Percentiles rank a stretch among this genome's conserved stretches.
Evolutionary conservation across 2,329 filamentous ascomycete species (phyloP).

Genomic region (Blastomyces percursus): DNA sequence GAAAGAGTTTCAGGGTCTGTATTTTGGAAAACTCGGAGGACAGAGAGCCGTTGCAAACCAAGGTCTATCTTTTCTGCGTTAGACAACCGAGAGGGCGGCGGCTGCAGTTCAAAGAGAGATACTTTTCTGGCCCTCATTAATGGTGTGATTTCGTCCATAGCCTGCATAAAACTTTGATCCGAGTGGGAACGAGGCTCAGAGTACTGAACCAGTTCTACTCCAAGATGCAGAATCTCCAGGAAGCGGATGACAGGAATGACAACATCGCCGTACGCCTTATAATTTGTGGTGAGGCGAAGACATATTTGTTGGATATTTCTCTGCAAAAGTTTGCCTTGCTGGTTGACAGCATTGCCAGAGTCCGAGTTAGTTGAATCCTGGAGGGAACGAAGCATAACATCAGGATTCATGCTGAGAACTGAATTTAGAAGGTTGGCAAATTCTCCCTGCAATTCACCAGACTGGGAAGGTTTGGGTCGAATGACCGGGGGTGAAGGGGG

Average conservation of each 20-base stretch:
- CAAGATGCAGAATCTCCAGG: constrained; percentile 65
- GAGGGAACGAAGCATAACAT: constrained; percentile 20
- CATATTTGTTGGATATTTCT: constrained; percentile 58
- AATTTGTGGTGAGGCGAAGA: constrained; percentile 56
- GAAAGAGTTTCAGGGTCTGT: constrained; percentile 29
- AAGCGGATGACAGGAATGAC: constrained; percentile 67
- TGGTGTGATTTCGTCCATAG: constrained; percentile 29
- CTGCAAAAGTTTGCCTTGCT: constrained; percentile 31
- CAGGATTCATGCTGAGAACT: constrained; percentile 38
- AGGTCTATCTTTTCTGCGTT: constrained; percentile 19
- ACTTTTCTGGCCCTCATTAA: constrained; percentile 25
- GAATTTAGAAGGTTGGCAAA: constrained; percentile 65
- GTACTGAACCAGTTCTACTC: constrained; percentile 51
- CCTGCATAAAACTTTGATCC: constrained; percentile 17
- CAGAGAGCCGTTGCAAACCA: constrained; percentile 29
- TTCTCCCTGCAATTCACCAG: constrained; percentile 66
- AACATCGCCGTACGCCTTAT: constrained; percentile 75
- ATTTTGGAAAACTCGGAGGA: constrained; percentile 26
- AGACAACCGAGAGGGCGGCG: background rate
- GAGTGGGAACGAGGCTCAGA: constrained; percentile 14
- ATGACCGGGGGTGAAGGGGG: constrained; percentile 59
- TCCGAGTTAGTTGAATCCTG: constrained; percentile 12
- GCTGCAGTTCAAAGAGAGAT: background rate
- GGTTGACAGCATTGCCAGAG: background rate
- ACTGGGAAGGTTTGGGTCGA: constrained; percentile 56